Percentiles rank a stretch among this genome's conserved stretches.
Evolutionary conservation across 192 early-diverging fungal genomes (phyloP).

Genomic region (Rhizoclosmatium sp.): DNA sequence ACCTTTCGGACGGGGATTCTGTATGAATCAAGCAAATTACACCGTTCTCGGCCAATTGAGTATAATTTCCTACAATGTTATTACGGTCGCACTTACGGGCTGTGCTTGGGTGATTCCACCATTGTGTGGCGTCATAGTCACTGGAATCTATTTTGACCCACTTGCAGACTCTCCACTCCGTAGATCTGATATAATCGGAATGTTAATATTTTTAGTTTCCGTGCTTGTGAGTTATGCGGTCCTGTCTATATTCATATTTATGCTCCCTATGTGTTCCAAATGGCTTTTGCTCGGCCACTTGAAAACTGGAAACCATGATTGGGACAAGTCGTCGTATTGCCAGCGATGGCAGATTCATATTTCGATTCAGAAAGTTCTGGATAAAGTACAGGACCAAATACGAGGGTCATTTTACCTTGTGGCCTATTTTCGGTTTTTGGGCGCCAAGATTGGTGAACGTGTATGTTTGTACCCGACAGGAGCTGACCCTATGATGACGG

Average conservation of each 20-base stretch:
- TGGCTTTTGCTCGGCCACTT: constrained; percentile 53
- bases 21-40: constrained; percentile 44
- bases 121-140: background rate
- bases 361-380: constrained; percentile 38
- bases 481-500: constrained; percentile 59
- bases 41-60: constrained; percentile 35
- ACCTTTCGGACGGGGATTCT: constrained; percentile 57
- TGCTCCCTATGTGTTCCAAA: constrained; percentile 38
- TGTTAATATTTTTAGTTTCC: background rate
- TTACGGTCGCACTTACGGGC: background rate
- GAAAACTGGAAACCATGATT: constrained; percentile 48
- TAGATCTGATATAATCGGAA: background rate
- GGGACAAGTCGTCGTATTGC: constrained; percentile 55
- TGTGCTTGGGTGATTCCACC: background rate
- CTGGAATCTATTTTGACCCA: background rate
- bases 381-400: constrained; percentile 41
- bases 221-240: constrained; percentile 4
- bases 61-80: constrained; percentile 11
- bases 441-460: constrained; percentile 45
- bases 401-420: constrained; percentile 50
- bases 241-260: constrained; percentile 12
- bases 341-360: constrained; percentile 55
- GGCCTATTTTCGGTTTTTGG: constrained; percentile 49
- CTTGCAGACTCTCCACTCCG: background rate
- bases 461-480: constrained; percentile 54